Evolutionary conservation across 371 early-diverging fungal genomes (phyloP), one percentile per base, ranked within the genome.

Genomic region (Mucor lusitanicus): DNA sequence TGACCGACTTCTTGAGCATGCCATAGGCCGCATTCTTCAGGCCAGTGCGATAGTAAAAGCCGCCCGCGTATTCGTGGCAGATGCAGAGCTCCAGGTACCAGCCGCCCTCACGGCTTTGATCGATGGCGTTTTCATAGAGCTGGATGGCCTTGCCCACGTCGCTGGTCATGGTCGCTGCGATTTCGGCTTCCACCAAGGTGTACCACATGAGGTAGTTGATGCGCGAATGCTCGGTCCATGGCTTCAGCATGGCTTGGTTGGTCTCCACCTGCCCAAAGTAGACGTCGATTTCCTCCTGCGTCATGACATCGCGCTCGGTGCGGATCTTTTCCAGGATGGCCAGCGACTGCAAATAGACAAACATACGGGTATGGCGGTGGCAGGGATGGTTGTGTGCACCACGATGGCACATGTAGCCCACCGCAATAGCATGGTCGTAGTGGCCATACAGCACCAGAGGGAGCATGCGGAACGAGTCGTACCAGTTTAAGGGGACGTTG

Each of bases 381-480:
- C 72, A 66, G 8, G 80, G 83, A 50, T 82, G 83, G 37, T 69
- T 65, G 17, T 75, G 72, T 11, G 68, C 58, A 0, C 73, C 74
- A 4, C 60, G 58, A 7, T 71, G 53, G 35, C 76, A 78, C 44
- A 46, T 61, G 17, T 73, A 74, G 0, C 83, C 83, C 3, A 73
- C 40, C 32, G 76, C 66, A 12, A 80, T 67, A 7, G 83, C 80
- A 11, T 74, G 33, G 3, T 80, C 73, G n/a, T 78, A 71, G 48
- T 80, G 80, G 1, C 76, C 83, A 35, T 80, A 82, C 3, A 82
- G 72, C 0, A 78, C 77, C 13, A 80, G 57, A 3, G 80, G 77
- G 3, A 82, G 32, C 67, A 82, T 70, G 25, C 77, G 69, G 56
- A 73, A 80, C 0, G 78, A 74, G 12, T 78, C 72, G 39, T 82